These are phyloP conservation scores for Raddia distichophylla DNA, from an alignment of 176 grass and related monocot genomes.

Conservation along the genomic window DNA sequence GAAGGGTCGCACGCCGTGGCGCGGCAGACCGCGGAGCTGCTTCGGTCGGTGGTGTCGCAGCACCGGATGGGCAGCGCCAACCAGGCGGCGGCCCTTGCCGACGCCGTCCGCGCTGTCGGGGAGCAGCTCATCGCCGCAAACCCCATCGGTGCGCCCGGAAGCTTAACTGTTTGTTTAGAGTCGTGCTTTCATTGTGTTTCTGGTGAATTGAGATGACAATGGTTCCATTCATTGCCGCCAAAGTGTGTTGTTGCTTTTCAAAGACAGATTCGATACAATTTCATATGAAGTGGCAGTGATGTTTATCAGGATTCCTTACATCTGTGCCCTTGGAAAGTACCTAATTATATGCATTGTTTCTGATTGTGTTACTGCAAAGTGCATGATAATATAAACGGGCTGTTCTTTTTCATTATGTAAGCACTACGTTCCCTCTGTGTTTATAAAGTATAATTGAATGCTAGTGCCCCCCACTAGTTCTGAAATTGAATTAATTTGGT, in stretches of 20 bases:
- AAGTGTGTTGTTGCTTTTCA: not conserved
- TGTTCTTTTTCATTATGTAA: not conserved
- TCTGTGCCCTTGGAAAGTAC: not conserved
- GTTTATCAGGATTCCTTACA: not conserved
- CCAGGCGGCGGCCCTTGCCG: conserved; percentile 67
- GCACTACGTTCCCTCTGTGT: not conserved
- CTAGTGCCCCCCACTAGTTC: not conserved
- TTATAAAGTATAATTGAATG: not conserved
- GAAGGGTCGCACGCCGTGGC: conserved; percentile 89
- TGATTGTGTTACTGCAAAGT: not conserved
- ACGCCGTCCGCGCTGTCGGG: conserved; percentile 71
- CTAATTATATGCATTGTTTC: not conserved
- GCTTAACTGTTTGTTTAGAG: not conserved
- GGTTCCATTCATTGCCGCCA: not conserved
- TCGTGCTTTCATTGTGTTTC: conserved; percentile 9
- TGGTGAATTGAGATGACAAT: not conserved
- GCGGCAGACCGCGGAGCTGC: conserved; percentile 83
- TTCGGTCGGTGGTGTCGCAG: conserved; percentile 85
- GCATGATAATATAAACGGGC: not conserved
- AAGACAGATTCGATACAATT: not conserved
- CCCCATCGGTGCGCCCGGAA: conserved; percentile 55
- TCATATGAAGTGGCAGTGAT: not conserved
- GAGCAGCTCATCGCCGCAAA: conserved; percentile 92
- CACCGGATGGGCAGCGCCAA: conserved; percentile 73
- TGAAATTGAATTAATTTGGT: not conserved